These are phyloP conservation scores for Phanerochaete carnosa DNA, from an alignment of 768 basidiomycete species.

Conservation along the genomic window DNA sequence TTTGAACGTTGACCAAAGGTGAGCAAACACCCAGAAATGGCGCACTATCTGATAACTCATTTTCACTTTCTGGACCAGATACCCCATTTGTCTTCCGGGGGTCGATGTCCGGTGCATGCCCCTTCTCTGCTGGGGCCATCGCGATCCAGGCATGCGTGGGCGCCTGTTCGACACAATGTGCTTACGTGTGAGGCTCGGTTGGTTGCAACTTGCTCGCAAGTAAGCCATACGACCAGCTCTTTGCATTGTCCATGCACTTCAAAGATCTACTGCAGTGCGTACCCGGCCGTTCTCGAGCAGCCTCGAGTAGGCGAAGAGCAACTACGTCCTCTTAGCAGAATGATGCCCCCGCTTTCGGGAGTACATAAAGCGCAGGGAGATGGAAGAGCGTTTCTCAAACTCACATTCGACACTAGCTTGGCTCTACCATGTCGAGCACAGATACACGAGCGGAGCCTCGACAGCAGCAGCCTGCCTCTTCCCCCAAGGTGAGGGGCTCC, in stretches of 20 bases:
- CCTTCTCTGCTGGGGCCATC: not conserved
- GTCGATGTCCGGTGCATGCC: not conserved
- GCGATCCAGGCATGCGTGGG: not conserved
- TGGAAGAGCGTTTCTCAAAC: not conserved
- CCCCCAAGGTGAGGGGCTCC: not conserved
- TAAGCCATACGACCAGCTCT: not conserved
- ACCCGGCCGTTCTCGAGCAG: too few species aligned
- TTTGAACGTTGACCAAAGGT: too few species aligned
- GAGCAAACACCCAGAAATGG: too few species aligned
- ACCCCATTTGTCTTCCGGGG: too few species aligned
- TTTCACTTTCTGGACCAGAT: too few species aligned
- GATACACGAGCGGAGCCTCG: not conserved
- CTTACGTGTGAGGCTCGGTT: not conserved
- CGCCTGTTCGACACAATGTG: not conserved
- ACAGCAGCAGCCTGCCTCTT: not conserved
- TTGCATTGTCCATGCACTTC: not conserved
- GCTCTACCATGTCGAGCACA: not conserved
- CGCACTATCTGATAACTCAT: too few species aligned
- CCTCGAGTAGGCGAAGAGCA: not conserved
- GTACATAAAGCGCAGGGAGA: not conserved
- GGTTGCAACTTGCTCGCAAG: not conserved
- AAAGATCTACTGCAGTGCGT: too few species aligned
- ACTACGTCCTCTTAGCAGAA: not conserved
- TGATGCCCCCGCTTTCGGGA: not conserved
- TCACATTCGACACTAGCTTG: not conserved